Conservation (phyloP, 345 rosid species). For the Ricinus communis region DNA sequence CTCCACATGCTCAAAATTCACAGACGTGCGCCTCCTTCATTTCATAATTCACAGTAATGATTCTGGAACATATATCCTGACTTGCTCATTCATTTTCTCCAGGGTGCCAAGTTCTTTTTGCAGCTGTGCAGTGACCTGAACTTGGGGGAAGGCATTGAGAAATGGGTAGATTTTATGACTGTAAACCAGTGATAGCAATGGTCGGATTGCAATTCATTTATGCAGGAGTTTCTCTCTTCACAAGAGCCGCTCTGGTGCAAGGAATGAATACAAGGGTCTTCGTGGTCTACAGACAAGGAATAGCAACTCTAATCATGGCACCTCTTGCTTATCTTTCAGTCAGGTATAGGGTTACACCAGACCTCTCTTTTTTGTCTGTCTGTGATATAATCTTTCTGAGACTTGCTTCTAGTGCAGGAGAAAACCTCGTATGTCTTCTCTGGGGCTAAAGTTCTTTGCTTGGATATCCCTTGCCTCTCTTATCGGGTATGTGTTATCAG, state of each 20-base stretch:
- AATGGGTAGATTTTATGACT: slow-evolving; percentile 21
- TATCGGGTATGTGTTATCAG: slow-evolving; percentile 26
- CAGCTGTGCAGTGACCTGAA: too few relatives aligned
- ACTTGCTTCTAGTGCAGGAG: slow-evolving; percentile 13
- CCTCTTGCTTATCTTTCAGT: slow-evolving; percentile 37
- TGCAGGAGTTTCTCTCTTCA: slow-evolving; percentile 34
- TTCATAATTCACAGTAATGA: too few relatives aligned
- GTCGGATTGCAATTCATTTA: slow-evolving; percentile 29
- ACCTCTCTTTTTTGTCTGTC: too few relatives aligned
- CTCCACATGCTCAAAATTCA: neutral
- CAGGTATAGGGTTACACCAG: slow-evolving; percentile 29
- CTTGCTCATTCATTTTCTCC: too few relatives aligned
- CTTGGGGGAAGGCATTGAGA: too few relatives aligned
- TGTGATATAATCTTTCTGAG: neutral
- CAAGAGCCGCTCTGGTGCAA: slow-evolving; percentile 31
- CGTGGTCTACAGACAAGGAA: slow-evolving; percentile 35
- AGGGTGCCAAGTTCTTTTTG: neutral
- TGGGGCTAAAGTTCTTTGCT: slow-evolving; percentile 31
- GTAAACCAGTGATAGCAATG: slow-evolving; percentile 34
- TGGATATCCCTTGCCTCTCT: slow-evolving; percentile 39
- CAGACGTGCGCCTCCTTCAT: too few relatives aligned
- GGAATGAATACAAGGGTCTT: slow-evolving; percentile 38
- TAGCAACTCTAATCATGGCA: slow-evolving; percentile 34
- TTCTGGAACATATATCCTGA: too few relatives aligned
- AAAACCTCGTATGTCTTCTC: slow-evolving; percentile 14